Percentiles rank a stretch among this genome's conserved stretches.
These are phyloP conservation scores for Viola odorata DNA, from an alignment of 345 rosid genomes.

Conservation along the genomic window DNA sequence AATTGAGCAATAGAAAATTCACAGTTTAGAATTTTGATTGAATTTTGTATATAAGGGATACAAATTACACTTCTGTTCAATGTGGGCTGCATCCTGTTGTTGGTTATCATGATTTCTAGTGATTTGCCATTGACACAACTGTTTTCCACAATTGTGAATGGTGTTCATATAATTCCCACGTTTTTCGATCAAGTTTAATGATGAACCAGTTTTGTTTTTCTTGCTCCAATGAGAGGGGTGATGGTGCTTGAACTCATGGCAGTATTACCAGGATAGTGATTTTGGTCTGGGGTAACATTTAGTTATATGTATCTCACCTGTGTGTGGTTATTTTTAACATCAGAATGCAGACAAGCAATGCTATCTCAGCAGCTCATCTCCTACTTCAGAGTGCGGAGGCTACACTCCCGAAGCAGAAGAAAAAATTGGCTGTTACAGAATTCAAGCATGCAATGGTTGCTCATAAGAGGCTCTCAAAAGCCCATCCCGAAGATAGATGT, in stretches of 20 bases:
- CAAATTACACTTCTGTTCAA: too few relatives aligned
- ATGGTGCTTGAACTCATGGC: neutral
- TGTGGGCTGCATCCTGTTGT: too few relatives aligned
- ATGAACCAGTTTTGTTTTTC: neutral
- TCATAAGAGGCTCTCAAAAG: constrained; percentile 48
- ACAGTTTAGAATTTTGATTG: too few relatives aligned
- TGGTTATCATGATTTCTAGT: too few relatives aligned
- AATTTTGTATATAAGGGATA: too few relatives aligned
- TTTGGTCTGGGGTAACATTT: too few relatives aligned
- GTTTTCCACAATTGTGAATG: too few relatives aligned
- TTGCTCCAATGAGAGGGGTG: neutral
- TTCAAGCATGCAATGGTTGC: constrained; percentile 77
- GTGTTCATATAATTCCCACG: too few relatives aligned
- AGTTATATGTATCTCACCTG: neutral
- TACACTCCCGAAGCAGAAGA: constrained; percentile 78
- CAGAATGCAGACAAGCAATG: constrained; percentile 60
- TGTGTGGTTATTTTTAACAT: neutral
- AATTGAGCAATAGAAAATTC: too few relatives aligned
- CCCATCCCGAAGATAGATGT: constrained; percentile 42
- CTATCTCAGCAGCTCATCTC: constrained; percentile 60
- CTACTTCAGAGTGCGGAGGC: constrained; percentile 66
- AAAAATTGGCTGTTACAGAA: constrained; percentile 53
- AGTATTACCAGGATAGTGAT: too few relatives aligned
- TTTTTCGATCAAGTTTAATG: too few relatives aligned
- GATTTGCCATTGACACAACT: too few relatives aligned